Base-by-base conservation (phyloP, 2,329 filamentous ascomycete genomes). In the Helicocarpus griseus region DNA sequence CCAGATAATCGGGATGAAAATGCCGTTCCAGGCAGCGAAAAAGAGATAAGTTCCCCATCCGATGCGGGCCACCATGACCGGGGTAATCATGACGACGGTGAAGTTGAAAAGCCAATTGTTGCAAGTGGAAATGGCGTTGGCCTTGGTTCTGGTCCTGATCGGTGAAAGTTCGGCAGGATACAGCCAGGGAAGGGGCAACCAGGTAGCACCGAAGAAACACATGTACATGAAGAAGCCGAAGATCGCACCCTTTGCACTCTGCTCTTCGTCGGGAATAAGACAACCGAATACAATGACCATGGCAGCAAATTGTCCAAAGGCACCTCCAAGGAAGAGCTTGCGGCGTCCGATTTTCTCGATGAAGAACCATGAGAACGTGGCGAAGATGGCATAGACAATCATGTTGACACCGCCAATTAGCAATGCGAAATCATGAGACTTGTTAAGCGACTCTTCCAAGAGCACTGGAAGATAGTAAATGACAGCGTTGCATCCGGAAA, bases 171-270 rank as follows among this genome's bases (percentile, higher is more conserved):
- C 77, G 45, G 76, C 73, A 0, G 75, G 69, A 54, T 70, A 69
- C 50, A 69, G 41, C 81, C 80, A 86, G 0, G 81, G 81, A 22
- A 83, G 73, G 13, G 81, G 80, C 5, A 84, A 63, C 76, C 80
- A 83, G 1, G 79, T 81, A 0, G 81, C 81, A 31, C 82, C 83
- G 56, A 85, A 86, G 51, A 81, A 82, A 4, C 81, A 80, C 60
- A 86, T 86, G 66, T 85, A 86, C 2, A 81, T 76, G 68, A 86
- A 86, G 11, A 86, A 68, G 52, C 82, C 82, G 2, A 84, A 81
- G 8, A 76, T 66, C 4, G 68, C 67, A 41, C 69, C 68, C 58
- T 69, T 69, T 35, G 67, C 57, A 2, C 60, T 55, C 2, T 56
- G 40, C 1, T 52, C 14, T 2, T 56, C 51, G 6, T 54, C 59